These are phyloP conservation scores for Sinapis alba DNA, from an alignment of 441 rosid species.

Conservation along the genomic window DNA sequence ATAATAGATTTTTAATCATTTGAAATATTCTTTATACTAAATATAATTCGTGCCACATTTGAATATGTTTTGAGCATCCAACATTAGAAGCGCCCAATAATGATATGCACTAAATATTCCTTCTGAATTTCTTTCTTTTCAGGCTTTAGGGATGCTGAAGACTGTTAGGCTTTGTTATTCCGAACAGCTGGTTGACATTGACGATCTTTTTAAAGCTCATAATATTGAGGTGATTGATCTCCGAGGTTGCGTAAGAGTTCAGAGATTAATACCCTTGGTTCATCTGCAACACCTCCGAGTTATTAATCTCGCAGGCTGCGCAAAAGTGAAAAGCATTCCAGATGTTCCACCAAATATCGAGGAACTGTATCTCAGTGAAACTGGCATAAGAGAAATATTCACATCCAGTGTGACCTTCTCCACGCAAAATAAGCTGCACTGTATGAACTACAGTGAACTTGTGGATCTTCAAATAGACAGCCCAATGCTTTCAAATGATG, in stretches of 20 bases:
- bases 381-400: neutral
- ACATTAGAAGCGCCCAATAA: too few species aligned
- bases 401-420: neutral
- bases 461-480: too few species aligned
- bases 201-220: neutral
- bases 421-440: too few species aligned
- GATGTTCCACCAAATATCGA: slow-evolving; percentile 15
- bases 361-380: neutral
- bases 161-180: slow-evolving; percentile 14
- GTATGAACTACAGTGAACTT: neutral
- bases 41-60: too few species aligned
- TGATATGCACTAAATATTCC: neutral
- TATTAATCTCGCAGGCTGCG: slow-evolving; percentile 10
- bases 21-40: too few species aligned
- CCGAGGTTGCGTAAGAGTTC: too few species aligned
- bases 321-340: neutral
- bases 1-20: too few species aligned
- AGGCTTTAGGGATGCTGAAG: slow-evolving; percentile 17
- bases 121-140: neutral
- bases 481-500: too few species aligned
- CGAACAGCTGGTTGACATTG: neutral
- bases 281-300: slow-evolving; percentile 6
- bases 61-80: too few species aligned
- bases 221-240: slow-evolving; percentile 32
- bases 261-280: too few species aligned